Base-by-base conservation (phyloP, 495 filamentous ascomycete species). In the Aspergillus egyptiacus region DNA sequence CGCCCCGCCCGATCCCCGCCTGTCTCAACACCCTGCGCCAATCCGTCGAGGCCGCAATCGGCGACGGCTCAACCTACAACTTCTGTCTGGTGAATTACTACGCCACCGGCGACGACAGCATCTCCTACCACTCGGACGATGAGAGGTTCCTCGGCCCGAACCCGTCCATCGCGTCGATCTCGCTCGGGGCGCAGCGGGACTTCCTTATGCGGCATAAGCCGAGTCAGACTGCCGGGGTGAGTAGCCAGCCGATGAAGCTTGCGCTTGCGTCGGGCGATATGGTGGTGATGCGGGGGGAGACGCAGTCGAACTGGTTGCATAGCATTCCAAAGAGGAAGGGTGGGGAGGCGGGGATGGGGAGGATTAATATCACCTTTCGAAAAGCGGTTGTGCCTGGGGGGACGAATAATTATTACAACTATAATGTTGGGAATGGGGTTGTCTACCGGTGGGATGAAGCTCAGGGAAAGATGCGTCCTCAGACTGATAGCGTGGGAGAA, bases 51-150 rank as follows among this genome's bases (percentile, higher is more conserved):
- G 62, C 69, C 5, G 70, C 77, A 3, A 84, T 83, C 2, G 43
- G 38, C 25, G 33, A 54, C 32, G 69, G 69, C n/a, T 68, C 70
- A 48, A 74, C 49, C 2, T 89, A 84, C 63, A 89, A 91, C 55
- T 86, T 87, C 65, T 78, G 77, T 46, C 70, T 89, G 2, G 82
- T 89, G 7, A 89, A 89, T 55, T 89, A 89, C 69, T 89, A 89
- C 63, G 77, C 81, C 25, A 72, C 69, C 22, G 85, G 83, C 2
- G 64, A 75, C 9, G 84, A 88, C 63, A 85, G 80, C 46, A 89
- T 89, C 27, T 69, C 78, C 19, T 91, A 83, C 60, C 83, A 87
- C 59, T 83, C 81, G 28, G 86, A 88, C 54, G 84, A 88, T 55
- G 86, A 89, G 65, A 72, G 75, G 8, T 89, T 91, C 57, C 78